phyloP scores from a whole-genome alignment of 78 protist species.

The Dictyostelium purpureum region DNA sequence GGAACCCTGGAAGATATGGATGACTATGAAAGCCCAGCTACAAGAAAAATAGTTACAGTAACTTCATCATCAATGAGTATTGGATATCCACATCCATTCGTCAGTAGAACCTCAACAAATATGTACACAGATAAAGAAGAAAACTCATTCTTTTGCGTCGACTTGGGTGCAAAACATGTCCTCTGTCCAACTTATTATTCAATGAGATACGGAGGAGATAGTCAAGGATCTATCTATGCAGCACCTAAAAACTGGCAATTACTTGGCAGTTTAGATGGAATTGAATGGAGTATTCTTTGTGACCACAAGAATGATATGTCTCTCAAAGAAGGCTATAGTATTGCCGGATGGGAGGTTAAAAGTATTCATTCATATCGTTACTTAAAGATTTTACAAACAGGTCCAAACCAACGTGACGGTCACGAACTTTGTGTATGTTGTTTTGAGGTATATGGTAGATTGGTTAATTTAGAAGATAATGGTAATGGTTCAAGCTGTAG shows the following conservation, averaged over 20 bases:
- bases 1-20: conserved; percentile 62
- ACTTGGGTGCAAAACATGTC: conserved; percentile 46
- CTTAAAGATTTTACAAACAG: conserved; percentile 39
- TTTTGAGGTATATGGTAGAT: conserved; percentile 74
- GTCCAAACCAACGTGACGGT: conserved; percentile 71
- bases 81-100: conserved; percentile 70
- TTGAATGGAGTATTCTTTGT: conserved; percentile 24
- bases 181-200: conserved; percentile 66
- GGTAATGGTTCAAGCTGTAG: neutral
- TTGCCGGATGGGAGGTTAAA: conserved; percentile 68
- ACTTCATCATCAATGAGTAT: conserved; percentile 49
- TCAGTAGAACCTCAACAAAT: conserved; percentile 23
- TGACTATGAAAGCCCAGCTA: conserved; percentile 27
- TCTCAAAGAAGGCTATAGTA: conserved; percentile 67
- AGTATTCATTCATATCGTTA: conserved; percentile 53
- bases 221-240: conserved; percentile 74
- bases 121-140: conserved; percentile 63
- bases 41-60: conserved; percentile 29
- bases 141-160: conserved; percentile 28
- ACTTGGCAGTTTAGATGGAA: conserved; percentile 54
- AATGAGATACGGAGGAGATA: conserved; percentile 74
- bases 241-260: conserved; percentile 79
- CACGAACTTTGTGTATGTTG: conserved; percentile 72
- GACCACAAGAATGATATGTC: conserved; percentile 42
- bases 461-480: conserved; percentile 53